Evolutionary conservation across 257 asterid species (phyloP), one percentile per base, ranked within the genome.

Genomic region (Salvia hispanica): DNA sequence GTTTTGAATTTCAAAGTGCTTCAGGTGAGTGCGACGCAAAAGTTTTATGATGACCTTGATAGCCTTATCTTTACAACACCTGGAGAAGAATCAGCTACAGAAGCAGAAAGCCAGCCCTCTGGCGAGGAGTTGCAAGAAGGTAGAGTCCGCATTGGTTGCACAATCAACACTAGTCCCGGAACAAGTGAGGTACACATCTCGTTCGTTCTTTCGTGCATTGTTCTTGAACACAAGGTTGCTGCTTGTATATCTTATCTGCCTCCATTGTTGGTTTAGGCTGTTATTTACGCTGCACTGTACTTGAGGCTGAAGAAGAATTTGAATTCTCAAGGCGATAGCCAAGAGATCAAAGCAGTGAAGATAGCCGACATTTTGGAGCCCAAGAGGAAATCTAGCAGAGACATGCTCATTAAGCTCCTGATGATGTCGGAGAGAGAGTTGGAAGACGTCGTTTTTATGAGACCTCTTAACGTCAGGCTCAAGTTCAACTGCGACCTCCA

Each of bases 141-240:
- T 65, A 86, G 67, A 73, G 76, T 80, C 53, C 66, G 88, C 47
- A 77, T 94, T 63, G 80, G 73, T 61, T 85, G 92, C 85, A 77
- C 83, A 11, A 64, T 88, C 69, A 82, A 84, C 81, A 81, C 90
- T n/a, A 94, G 99, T 76, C 99, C 97, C 4, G 96, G 97, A 78
- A 85, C 95, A 73, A 88, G 97, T 42, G 96, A 94, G 96, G 99
- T 90, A 83, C 60, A 3, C 11, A 6, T 10, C 4, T 36, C 25
- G 12, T 36, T 36, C 25, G 12, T 36, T 44, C n/a, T 11, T 25
- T 25, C 3, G 2, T 25, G 31, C 31, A 25, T 25, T 25, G 31
- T 25, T 44, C 13, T 9, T 9, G 11, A 44, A 44, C 50, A 44
- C 50, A 9, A 11, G 50, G 50, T 5, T 36, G 7, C 3, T 36